Conservation (phyloP, 2,329 filamentous ascomycete genomes). For the Fusarium foetens region DNA sequence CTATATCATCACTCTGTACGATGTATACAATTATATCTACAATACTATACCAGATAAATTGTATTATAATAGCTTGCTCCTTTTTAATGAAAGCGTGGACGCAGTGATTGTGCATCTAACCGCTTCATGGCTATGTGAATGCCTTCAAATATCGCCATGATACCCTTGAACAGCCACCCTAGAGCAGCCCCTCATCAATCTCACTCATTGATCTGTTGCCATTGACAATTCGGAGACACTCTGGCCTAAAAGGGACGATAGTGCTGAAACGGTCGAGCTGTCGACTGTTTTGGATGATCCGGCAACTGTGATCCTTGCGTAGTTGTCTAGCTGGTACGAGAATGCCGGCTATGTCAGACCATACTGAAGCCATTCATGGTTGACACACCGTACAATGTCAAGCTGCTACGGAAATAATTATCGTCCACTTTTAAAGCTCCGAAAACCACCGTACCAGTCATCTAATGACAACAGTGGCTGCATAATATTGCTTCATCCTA, state of each 20-base stretch:
- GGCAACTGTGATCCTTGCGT: slow-evolving; percentile 11
- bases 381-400: slow-evolving; percentile 9
- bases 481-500: neutral
- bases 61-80: rapidly evolving
- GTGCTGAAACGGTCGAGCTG: slow-evolving; percentile 5
- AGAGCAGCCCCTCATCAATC: slow-evolving; percentile 1
- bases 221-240: slow-evolving; percentile 3
- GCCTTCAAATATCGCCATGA: neutral
- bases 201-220: neutral
- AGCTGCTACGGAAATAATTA: slow-evolving; percentile 18
- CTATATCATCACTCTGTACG: neutral
- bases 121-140: neutral
- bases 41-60: neutral
- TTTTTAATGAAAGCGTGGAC: neutral
- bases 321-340: slow-evolving; percentile 32
- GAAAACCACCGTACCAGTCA: neutral
- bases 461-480: slow-evolving; percentile 3
- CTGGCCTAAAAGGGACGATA: slow-evolving; percentile 2
- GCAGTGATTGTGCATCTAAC: neutral
- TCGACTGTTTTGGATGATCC: slow-evolving; percentile 16
- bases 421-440: neutral
- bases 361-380: slow-evolving; percentile 32
- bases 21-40: neutral
- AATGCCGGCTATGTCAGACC: slow-evolving; percentile 29
- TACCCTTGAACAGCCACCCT: slow-evolving; percentile 15